phyloP scores from a whole-genome alignment of 371 early-diverging fungal genomes.

The Mortierella sp. region DNA sequence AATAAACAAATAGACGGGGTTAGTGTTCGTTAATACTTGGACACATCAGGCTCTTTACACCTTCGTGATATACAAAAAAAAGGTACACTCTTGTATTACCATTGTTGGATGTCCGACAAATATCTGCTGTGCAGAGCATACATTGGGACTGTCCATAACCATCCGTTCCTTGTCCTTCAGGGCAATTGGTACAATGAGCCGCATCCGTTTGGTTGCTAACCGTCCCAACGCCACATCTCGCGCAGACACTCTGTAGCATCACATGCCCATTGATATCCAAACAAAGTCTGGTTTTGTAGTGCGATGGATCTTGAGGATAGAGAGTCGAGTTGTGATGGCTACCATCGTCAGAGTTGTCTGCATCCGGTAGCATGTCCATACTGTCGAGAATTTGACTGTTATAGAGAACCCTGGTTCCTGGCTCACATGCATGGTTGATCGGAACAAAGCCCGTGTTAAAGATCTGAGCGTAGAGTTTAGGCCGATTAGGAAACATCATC shows the following conservation, averaged over 20 bases:
- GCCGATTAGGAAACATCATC: conserved; percentile 43
- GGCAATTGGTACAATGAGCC: conserved; percentile 19
- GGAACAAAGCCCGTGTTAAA: conserved; percentile 27
- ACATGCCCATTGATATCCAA: conserved; percentile 37
- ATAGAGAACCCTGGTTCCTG: conserved; percentile 23
- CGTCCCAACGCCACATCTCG: conserved; percentile 42
- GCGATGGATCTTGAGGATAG: not conserved
- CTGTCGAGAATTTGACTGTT: too few relatives aligned
- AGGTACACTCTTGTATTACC: conserved; percentile 5
- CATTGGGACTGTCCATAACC: conserved; percentile 35
- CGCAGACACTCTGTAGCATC: conserved; percentile 51
- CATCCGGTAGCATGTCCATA: too few relatives aligned
- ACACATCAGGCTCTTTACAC: too few relatives aligned
- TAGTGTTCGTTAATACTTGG: too few relatives aligned
- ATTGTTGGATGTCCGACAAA: conserved; percentile 12
- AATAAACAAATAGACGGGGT: not conserved
- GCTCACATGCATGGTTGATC: conserved; percentile 22
- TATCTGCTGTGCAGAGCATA: conserved; percentile 14
- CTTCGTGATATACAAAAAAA: not conserved
- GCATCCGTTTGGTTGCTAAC: conserved; percentile 43
- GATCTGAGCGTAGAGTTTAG: conserved; percentile 23
- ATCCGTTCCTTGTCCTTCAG: conserved; percentile 17
- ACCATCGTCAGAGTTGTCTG: too few relatives aligned
- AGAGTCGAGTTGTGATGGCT: too few relatives aligned
- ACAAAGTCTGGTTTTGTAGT: conserved; percentile 50